These are phyloP conservation scores for Ziziphus jujuba DNA, from an alignment of 306 rosid genomes.

Conservation along the genomic window DNA sequence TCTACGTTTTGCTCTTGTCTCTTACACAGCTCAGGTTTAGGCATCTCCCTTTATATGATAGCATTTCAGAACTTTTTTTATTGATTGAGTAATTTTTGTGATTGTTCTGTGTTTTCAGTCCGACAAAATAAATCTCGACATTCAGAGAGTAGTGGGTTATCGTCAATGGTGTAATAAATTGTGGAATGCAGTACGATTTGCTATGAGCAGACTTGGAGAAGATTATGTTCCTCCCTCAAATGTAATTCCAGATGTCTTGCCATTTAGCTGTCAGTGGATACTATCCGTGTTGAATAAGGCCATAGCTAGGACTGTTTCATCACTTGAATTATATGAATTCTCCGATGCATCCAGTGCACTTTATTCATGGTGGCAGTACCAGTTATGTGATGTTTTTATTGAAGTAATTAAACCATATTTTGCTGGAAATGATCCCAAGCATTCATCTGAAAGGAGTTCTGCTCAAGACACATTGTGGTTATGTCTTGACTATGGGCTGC, in stretches of 20 bases:
- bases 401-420: constrained; percentile 93
- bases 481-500: constrained; percentile 89
- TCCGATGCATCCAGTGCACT: constrained; percentile 83
- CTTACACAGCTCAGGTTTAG: constrained; percentile 92
- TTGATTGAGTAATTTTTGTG: constrained; percentile 1
- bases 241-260: constrained; percentile 57
- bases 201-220: constrained; percentile 94
- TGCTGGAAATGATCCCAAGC: constrained; percentile 55
- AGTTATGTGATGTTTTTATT: constrained; percentile 91
- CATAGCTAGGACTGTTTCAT: constrained; percentile 49
- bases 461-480: constrained; percentile 89
- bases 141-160: constrained; percentile 93
- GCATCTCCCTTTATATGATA: constrained; percentile 15
- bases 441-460: constrained; percentile 51
- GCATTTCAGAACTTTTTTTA: constrained; percentile 1
- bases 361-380: constrained; percentile 95
- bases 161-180: constrained; percentile 95
- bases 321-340: constrained; percentile 67
- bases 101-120: constrained; percentile 56
- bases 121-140: constrained; percentile 91
- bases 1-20: constrained; percentile 87
- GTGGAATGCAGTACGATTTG: constrained; percentile 94
- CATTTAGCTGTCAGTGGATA: constrained; percentile 95
- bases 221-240: constrained; percentile 58
- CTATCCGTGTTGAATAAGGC: constrained; percentile 78